Conservation (phyloP, 345 rosid genomes). For the Arabidopsis suecica region DNA sequence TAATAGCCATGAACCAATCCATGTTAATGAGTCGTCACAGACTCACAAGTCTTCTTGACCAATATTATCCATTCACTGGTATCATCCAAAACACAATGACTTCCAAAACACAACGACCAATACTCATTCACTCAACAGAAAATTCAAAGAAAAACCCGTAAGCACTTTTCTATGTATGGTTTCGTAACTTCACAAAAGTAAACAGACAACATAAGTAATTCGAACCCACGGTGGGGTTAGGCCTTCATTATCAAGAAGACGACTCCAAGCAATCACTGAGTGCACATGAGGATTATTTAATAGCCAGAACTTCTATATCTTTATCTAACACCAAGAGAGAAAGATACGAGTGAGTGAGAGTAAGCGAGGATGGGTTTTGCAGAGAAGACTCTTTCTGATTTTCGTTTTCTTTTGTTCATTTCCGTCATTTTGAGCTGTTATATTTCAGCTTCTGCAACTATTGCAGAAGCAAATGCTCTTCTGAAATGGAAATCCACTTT, state of each 20-base stretch:
- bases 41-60: background rate
- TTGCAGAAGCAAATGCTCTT: slow-evolving; percentile 39
- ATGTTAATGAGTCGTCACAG: background rate
- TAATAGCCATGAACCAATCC: too few relatives aligned
- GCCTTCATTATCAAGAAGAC: background rate
- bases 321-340: background rate
- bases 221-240: background rate
- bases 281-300: background rate
- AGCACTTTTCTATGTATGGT: background rate
- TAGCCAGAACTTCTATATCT: background rate
- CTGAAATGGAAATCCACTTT: slow-evolving; percentile 42
- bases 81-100: background rate
- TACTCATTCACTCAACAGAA: too few relatives aligned
- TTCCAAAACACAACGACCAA: background rate
- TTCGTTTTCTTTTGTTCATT: slow-evolving; percentile 11
- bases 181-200: too few relatives aligned
- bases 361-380: background rate
- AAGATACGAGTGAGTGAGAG: background rate
- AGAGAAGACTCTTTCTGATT: background rate
- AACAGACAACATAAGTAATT: too few relatives aligned
- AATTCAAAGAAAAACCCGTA: too few relatives aligned
- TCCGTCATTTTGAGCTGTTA: slow-evolving; percentile 10
- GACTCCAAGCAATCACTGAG: slow-evolving; percentile 8
- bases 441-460: background rate
- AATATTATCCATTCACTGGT: too few relatives aligned